A percentile compares a stretch with the other conserved stretches of the same genome.
phyloP scores from a whole-genome alignment of 192 early-diverging fungal species.

The Coemansia sp. region DNA sequence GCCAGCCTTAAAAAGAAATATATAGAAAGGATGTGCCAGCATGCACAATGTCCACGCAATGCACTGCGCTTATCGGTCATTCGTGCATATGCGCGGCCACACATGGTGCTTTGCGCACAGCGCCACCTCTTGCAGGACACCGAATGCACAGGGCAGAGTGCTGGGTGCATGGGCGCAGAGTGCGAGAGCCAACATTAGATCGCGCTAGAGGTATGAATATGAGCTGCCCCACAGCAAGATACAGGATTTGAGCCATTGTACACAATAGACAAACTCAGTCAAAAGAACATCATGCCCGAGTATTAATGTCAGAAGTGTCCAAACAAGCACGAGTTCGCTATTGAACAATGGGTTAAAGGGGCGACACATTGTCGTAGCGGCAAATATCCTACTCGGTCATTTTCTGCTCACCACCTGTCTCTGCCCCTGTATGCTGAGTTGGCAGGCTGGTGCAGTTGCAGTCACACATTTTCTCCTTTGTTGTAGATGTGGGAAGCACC shows the following conservation, averaged over 20 bases:
- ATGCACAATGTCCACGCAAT: conserved; percentile 3
- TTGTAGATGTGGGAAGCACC: conserved; percentile 10
- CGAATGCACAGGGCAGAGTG: background rate
- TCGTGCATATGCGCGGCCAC: conserved; percentile 4
- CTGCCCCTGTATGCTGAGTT: conserved; percentile 4
- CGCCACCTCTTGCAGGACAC: background rate
- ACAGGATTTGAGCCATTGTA: background rate
- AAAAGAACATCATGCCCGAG: background rate
- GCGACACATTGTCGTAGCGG: background rate
- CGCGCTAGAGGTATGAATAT: background rate
- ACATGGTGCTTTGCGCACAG: background rate
- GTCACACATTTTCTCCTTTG: conserved; percentile 2
- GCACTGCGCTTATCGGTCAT: conserved; percentile 10
- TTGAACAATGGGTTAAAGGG: too few relatives aligned
- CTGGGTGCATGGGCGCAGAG: background rate
- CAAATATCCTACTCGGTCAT: conserved; percentile 12
- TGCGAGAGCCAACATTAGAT: background rate
- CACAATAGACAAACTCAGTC: too few relatives aligned
- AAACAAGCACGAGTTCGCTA: background rate
- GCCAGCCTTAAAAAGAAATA: background rate
- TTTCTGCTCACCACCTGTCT: conserved; percentile 1
- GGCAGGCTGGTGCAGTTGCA: conserved; percentile 3
- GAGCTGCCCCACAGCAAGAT: background rate
- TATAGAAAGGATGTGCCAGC: background rate
- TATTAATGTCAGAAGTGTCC: background rate